phyloP scores from a whole-genome alignment of 495 filamentous ascomycete genomes.

The Terfezia claveryi region DNA sequence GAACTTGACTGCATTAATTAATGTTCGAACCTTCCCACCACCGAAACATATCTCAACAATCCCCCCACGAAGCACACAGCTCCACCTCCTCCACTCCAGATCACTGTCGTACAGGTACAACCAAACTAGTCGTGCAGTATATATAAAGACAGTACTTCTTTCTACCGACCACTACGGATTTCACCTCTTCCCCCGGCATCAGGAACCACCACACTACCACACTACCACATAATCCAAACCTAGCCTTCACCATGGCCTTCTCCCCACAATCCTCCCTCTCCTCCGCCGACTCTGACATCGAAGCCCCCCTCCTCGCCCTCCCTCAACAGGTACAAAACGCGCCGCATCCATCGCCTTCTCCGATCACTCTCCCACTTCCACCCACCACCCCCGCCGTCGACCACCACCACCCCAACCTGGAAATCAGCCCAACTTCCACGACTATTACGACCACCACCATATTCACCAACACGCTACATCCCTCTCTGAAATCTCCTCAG shows the following conservation, averaged over 20 bases:
- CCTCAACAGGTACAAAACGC: slow-evolving; percentile 10
- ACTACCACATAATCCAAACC: too few species aligned
- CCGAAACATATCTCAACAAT: too few species aligned
- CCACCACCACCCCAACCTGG: background rate
- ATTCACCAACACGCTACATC: background rate
- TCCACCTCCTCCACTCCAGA: too few species aligned
- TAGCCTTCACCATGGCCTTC: background rate
- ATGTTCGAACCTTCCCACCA: too few species aligned
- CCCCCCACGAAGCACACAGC: too few species aligned
- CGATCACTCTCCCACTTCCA: slow-evolving; percentile 11
- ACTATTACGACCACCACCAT: background rate
- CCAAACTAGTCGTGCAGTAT: too few species aligned
- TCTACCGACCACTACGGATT: too few species aligned
- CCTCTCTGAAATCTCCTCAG: slow-evolving; percentile 49
- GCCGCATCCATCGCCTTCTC: slow-evolving; percentile 12
- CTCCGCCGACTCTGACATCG: slow-evolving; percentile 8
- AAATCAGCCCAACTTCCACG: background rate
- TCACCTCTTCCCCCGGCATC: too few species aligned
- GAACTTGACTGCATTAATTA: too few species aligned
- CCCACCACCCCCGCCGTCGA: slow-evolving; percentile 3
- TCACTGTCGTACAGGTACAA: too few species aligned
- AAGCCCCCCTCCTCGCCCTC: slow-evolving; percentile 9
- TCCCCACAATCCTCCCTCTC: slow-evolving; percentile 13
- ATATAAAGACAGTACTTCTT: too few species aligned
- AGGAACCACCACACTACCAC: too few species aligned